Conservation (phyloP, 1,284 basidiomycete genomes). For the Athelia psychrophila region DNA sequence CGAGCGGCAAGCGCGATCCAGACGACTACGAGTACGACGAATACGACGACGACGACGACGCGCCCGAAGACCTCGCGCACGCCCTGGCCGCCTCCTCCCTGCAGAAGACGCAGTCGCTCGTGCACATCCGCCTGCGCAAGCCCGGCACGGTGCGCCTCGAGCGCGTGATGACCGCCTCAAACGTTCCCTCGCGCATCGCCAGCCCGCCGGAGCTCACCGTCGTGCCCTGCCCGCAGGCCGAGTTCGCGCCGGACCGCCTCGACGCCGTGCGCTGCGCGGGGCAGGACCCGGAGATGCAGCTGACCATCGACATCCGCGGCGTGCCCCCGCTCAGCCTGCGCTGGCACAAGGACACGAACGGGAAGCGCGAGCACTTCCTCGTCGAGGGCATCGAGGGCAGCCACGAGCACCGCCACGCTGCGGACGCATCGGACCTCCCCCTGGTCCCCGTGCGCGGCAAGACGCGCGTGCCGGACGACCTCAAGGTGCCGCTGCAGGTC, state of each 20-base stretch:
- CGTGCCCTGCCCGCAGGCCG: slow-evolving; percentile 78
- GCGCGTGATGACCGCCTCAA: slow-evolving; percentile 54
- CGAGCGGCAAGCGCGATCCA: slow-evolving; percentile 30
- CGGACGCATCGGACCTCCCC: slow-evolving; percentile 5
- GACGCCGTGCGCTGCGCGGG: slow-evolving; percentile 34
- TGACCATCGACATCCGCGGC: slow-evolving; percentile 71
- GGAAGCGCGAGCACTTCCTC: slow-evolving; percentile 62
- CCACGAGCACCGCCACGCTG: slow-evolving; percentile 23
- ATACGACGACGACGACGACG: slow-evolving; percentile 49
- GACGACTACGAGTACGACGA: slow-evolving; percentile 62
- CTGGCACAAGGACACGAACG: slow-evolving; percentile 71
- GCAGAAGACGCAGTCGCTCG: slow-evolving; percentile 69
- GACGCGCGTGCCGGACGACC: slow-evolving; percentile 43
- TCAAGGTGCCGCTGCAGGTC: slow-evolving; percentile 68
- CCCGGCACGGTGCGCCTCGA: slow-evolving; percentile 76
- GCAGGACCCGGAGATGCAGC: slow-evolving; percentile 57
- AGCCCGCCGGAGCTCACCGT: slow-evolving; percentile 71
- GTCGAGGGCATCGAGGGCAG: slow-evolving; percentile 83
- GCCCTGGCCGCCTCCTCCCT: slow-evolving; percentile 33
- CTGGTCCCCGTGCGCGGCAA: slow-evolving; percentile 8
- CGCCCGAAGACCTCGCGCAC: slow-evolving; percentile 33
- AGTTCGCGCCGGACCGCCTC: slow-evolving; percentile 51
- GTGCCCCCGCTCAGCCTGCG: slow-evolving; percentile 77
- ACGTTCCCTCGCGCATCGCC: slow-evolving; percentile 61
- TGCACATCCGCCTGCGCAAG: slow-evolving; percentile 67